These are phyloP conservation scores for Dactylellina sp. DNA, from an alignment of 2,329 filamentous ascomycete species.

Conservation along the genomic window DNA sequence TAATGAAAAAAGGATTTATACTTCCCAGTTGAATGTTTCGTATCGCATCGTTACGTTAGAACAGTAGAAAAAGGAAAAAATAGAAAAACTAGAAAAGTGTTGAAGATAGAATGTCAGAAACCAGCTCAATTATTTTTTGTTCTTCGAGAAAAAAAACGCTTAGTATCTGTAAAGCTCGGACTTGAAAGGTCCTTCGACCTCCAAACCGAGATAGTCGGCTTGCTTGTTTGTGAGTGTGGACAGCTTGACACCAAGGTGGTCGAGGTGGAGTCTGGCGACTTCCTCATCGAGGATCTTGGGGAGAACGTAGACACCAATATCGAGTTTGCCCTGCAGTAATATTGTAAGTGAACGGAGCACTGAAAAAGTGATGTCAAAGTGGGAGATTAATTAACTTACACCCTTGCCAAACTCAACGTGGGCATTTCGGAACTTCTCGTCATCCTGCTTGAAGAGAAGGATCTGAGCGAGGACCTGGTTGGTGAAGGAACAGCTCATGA, in stretches of 20 bases:
- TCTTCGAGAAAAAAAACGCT: slow-evolving; percentile 60
- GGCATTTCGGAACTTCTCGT: slow-evolving; percentile 88
- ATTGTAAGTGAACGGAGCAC: not conserved
- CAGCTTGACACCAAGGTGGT: slow-evolving; percentile 87
- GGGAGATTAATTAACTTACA: slow-evolving; percentile 37
- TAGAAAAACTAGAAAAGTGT: slow-evolving; percentile 32
- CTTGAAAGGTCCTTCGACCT: slow-evolving; percentile 93
- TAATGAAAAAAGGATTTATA: not conserved
- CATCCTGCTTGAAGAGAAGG: slow-evolving; percentile 93
- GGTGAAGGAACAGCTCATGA: slow-evolving; percentile 99
- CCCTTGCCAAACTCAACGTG: slow-evolving; percentile 94
- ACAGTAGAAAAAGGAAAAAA: slow-evolving; percentile 58
- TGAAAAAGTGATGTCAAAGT: slow-evolving; percentile 59
- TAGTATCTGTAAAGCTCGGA: slow-evolving; percentile 85
- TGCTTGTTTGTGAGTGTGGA: slow-evolving; percentile 85
- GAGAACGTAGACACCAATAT: slow-evolving; percentile 91
- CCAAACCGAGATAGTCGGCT: slow-evolving; percentile 92
- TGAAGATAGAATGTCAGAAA: slow-evolving; percentile 7
- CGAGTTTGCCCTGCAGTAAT: slow-evolving; percentile 75
- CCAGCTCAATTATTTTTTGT: not conserved
- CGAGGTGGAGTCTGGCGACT: slow-evolving; percentile 92
- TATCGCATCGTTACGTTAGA: slow-evolving; percentile 45
- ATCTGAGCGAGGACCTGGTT: slow-evolving; percentile 99
- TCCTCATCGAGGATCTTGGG: slow-evolving; percentile 99
- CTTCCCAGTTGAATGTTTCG: slow-evolving; percentile 61